Conservation (phyloP, 306 rosid genomes). For the Cucumis cinereus region DNA sequence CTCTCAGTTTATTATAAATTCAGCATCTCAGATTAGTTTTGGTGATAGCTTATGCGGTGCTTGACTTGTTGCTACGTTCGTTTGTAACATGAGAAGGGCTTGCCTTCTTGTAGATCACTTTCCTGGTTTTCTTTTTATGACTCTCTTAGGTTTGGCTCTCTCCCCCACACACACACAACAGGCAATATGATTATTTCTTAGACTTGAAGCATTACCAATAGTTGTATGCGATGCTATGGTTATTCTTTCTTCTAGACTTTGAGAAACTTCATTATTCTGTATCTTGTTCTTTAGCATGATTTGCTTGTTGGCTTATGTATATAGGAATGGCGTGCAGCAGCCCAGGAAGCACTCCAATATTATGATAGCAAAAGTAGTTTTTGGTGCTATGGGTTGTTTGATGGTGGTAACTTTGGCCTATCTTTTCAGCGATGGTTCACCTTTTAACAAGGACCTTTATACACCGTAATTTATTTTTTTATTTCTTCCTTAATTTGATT, state of each 20-base stretch:
- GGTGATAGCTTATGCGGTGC: background rate
- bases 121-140: background rate
- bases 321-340: conserved; percentile 32
- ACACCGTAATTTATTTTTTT: conserved; percentile 60
- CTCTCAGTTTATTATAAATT: background rate
- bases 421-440: conserved; percentile 57
- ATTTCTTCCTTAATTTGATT: background rate
- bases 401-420: conserved; percentile 62
- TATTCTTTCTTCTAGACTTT: background rate
- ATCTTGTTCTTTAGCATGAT: background rate
- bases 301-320: background rate
- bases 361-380: conserved; percentile 35
- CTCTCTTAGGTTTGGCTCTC: too few relatives aligned
- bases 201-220: background rate
- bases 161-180: too few relatives aligned
- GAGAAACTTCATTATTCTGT: background rate
- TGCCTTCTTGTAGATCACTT: background rate
- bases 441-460: conserved; percentile 56
- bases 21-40: background rate
- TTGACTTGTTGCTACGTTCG: background rate
- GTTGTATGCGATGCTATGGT: background rate
- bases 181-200: background rate
- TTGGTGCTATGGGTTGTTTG: conserved; percentile 40
- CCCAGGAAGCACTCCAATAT: conserved; percentile 21
- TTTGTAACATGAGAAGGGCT: background rate